phyloP scores from a whole-genome alignment of 176 grass and related monocot species.

The Triticum urartu region DNA sequence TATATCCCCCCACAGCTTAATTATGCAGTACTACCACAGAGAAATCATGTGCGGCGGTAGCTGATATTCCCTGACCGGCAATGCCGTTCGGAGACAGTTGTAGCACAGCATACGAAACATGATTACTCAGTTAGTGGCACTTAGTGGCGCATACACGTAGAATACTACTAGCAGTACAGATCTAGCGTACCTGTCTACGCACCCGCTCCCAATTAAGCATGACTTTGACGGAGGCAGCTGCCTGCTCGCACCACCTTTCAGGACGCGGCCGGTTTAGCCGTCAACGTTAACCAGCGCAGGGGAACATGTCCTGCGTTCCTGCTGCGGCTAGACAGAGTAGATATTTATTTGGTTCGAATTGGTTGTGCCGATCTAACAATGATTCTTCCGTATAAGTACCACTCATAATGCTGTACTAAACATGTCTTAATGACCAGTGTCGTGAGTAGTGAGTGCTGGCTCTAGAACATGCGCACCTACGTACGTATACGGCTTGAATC shows the following conservation, averaged over 20 bases:
- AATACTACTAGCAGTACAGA: background rate
- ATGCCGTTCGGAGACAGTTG: conserved; percentile 6
- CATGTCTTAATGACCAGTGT: background rate
- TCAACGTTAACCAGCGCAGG: no score
- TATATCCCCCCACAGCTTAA: background rate
- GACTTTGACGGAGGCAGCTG: conserved; percentile 27
- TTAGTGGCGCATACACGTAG: no score
- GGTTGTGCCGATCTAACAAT: background rate
- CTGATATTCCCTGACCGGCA: conserved; percentile 18
- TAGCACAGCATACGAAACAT: background rate
- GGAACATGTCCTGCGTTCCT: no score
- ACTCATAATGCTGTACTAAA: background rate
- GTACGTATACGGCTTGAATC: no score
- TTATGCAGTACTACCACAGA: background rate
- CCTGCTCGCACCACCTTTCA: background rate
- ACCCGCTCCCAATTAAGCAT: background rate
- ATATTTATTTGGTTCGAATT: background rate
- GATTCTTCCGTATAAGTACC: background rate
- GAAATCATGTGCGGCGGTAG: background rate
- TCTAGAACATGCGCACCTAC: no score
- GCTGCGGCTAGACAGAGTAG: no score
- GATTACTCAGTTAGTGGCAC: background rate
- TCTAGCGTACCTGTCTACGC: background rate
- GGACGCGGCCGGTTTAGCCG: background rate
- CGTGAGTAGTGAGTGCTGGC: no score